Evolutionary conservation across 2,329 filamentous ascomycete species (phyloP).

Genomic region (Paramyrothecium roridum): DNA sequence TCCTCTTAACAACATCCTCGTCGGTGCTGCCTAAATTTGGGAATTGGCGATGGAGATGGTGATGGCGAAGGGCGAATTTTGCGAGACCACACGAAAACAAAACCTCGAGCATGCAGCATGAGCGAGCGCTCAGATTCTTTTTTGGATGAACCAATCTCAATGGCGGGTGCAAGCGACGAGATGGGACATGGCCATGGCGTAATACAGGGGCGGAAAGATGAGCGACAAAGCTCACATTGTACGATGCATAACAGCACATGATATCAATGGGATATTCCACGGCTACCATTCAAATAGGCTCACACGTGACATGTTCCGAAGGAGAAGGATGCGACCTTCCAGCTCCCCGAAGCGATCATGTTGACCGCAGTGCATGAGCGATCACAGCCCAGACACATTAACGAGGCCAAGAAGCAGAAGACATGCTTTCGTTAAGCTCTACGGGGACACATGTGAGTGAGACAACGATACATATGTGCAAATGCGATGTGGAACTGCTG

Average conservation of each 20-base stretch:
- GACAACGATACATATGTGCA: too few species aligned
- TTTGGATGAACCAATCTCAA: neutral
- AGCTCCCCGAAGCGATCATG: too few species aligned
- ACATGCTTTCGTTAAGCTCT: too few species aligned
- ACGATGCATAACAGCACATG: neutral
- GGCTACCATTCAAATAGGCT: neutral
- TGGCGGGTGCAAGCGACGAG: neutral
- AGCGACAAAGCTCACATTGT: neutral
- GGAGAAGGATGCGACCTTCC: too few species aligned
- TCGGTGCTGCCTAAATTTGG: conserved; percentile 57
- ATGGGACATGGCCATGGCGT: neutral
- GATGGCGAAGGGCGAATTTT: neutral
- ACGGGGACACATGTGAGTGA: too few species aligned
- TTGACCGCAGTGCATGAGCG: too few species aligned
- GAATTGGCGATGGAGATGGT: neutral
- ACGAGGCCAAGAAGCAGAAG: too few species aligned
- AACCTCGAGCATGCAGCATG: neutral
- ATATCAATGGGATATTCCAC: neutral
- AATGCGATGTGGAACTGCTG: too few species aligned
- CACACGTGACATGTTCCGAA: too few species aligned
- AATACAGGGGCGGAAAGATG: neutral
- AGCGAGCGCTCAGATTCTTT: neutral
- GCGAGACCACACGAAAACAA: neutral
- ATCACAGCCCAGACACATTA: too few species aligned
- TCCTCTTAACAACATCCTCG: conserved; percentile 67